phyloP scores from a whole-genome alignment of 164 flowering plant species.

The Nymphaea thermarum region DNA sequence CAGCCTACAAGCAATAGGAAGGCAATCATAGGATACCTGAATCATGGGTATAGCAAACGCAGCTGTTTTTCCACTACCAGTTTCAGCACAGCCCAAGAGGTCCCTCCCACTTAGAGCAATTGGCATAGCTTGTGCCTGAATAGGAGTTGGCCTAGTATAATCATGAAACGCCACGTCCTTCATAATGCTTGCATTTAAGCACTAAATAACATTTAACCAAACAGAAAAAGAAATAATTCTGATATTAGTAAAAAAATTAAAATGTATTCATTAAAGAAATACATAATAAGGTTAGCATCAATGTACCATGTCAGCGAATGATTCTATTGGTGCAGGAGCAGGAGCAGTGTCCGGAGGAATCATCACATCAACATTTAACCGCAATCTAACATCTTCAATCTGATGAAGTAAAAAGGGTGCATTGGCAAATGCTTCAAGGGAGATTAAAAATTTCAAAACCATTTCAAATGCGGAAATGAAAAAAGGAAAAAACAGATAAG shows the following conservation, averaged over 20 bases:
- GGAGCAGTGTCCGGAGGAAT: slow-evolving; percentile 27
- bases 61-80: slow-evolving; percentile 72
- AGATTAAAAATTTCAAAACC: neutral
- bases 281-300: neutral
- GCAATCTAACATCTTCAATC: slow-evolving; percentile 51
- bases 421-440: neutral
- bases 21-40: slow-evolving; percentile 21
- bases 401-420: slow-evolving; percentile 5
- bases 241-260: neutral
- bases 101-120: slow-evolving; percentile 55
- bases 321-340: slow-evolving; percentile 52
- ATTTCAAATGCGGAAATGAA: neutral
- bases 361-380: slow-evolving; percentile 46
- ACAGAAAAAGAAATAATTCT: neutral
- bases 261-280: neutral
- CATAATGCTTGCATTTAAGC: slow-evolving; percentile 42
- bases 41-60: slow-evolving; percentile 61
- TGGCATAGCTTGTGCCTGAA: slow-evolving; percentile 62
- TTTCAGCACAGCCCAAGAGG: slow-evolving; percentile 58
- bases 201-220: slow-evolving; percentile 15
- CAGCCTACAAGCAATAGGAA: neutral
- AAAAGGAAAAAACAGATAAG: neutral
- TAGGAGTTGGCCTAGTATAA: slow-evolving; percentile 48
- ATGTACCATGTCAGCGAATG: slow-evolving; percentile 50
- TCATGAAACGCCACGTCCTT: slow-evolving; percentile 45